Base-by-base conservation (phyloP, 768 basidiomycete species). In the Boletus rubroflammeus region DNA sequence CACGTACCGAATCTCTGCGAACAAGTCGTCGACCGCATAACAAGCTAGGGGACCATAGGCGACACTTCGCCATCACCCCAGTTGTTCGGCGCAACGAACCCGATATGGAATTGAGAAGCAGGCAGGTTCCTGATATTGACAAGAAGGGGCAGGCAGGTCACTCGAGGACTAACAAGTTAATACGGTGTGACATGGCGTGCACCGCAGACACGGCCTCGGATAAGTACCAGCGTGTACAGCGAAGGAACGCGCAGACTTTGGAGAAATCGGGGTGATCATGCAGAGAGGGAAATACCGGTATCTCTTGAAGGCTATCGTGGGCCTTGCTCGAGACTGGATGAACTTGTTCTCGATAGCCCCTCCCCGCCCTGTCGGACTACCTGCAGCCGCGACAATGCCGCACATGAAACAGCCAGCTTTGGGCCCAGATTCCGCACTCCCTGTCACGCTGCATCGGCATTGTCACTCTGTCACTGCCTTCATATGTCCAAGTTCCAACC, bases 371-470 rank as follows among this genome's bases (percentile, higher is more conserved):
- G 13, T 73, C 69, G 50, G 38, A 46, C 40, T 49, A 41, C 9
- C 29, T 8, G 52, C 62, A 23, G 78, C 72, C 21, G 84, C 72
- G 49, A 89, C 84, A 28, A 88, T 86, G 66, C 86, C 72, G 71
- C 88, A 90, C 79, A 90, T 79, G 13, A 88, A 86, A 67, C 88
- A 90, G 51, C 88, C 88, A 23, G 81, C 72, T 60, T 81, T 85
- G 6, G 85, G 75, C 23, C 81, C 69, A 60, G 84, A 90, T 29
- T 29, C 29, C 17, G 78, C 69, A 14, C 17, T 6, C 26, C 13
- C 3, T 4, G 47, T 61, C 45, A 35, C 57, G 11, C 11, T 31
- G 11, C 11, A 31, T 35, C 36, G 25, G 34, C 8, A 8, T 41
- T 35, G 42, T 56, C 29, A 35, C 47, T 23, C 51, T 17, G 52